Evolutionary conservation across 208 protist species (phyloP), one percentile per base, ranked within the genome.

Genomic region (Phytomonas francai): DNA sequence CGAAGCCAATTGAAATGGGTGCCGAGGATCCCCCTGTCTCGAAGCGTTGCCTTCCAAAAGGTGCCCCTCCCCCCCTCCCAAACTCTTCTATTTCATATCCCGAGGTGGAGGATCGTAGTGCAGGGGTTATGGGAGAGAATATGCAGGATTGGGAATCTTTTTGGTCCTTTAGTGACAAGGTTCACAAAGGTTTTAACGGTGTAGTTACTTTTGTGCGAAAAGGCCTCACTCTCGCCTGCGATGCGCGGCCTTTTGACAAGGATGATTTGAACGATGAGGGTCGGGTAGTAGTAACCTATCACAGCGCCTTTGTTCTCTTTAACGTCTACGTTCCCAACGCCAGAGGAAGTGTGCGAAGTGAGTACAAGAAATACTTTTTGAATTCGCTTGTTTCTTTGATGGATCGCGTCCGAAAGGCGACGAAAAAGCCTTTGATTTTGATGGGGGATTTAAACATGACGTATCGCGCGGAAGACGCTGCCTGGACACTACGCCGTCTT

Each of bases 311-410:
- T 69, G 84, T 90, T 28, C 67, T 96, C 27, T 73, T 96, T 5
- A 96, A 96, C 75, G 87, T 92, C 36, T 96, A 96, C 76, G 91
- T 96, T 59, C 88, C 89, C 1, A 96, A 96, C 67, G 80, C 80
- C 16, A 75, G 91, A 14, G 68, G 85, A 28, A 87, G 91, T 22
- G 59, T 58, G 0, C 83, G 91, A 6, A 63, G 68, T 7, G 70
- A 19, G 12, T 87, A 79, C 77, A 96, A 94, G 73, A 71, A 76
- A 54, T 66, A 63, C 32, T 96, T 94, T 56, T 59, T 96, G 11
- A 12, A 28, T 0, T 70, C 78, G 19, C 56, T 96, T 60, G 71
- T 78, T 59, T 56, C 36, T 0, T 57, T 86, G 25, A 64, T 92
- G 69, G 61, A 73, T 9, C 65, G 69, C 27, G 64, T 90, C 31